phyloP scores from a whole-genome alignment of 768 basidiomycete genomes.

The Mycena vulgaris region DNA sequence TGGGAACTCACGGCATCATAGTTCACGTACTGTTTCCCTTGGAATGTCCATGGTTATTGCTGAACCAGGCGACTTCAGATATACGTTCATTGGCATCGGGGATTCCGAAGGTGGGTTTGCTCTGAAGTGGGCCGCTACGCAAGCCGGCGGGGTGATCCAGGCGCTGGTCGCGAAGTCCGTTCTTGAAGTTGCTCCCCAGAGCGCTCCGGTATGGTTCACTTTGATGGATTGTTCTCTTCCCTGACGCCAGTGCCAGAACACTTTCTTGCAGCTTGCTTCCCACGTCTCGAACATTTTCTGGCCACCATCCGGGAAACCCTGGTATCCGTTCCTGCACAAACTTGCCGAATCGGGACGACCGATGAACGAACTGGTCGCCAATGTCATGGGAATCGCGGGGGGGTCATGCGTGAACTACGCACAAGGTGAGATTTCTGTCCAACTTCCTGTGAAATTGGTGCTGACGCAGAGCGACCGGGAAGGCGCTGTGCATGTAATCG shows the following conservation, averaged over 20 bases:
- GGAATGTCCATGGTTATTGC: too few relatives aligned
- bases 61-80: too few relatives aligned
- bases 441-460: too few relatives aligned
- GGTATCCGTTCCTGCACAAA: slow-evolving; percentile 54
- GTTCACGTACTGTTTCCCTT: background rate
- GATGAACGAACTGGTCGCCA: slow-evolving; percentile 58
- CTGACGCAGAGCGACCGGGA: too few relatives aligned
- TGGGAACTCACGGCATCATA: too few relatives aligned
- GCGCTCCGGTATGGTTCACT: background rate
- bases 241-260: background rate
- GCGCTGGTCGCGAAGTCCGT: slow-evolving; percentile 27
- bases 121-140: slow-evolving; percentile 4
- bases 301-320: slow-evolving; percentile 49
- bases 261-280: background rate
- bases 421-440: slow-evolving; percentile 50
- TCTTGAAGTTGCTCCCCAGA: slow-evolving; percentile 40
- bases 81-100: slow-evolving; percentile 33
- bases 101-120: slow-evolving; percentile 31
- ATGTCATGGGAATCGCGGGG: too few relatives aligned
- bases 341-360: slow-evolving; percentile 54
- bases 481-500: background rate
- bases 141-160: slow-evolving; percentile 30
- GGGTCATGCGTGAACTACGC: slow-evolving; percentile 60
- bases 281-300: slow-evolving; percentile 31
- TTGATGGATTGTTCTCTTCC: background rate